Evolutionary conservation across 352 stramenopile genomes (phyloP), one percentile per base, ranked within the genome.

Genomic region (Elongisporangium anandrum): DNA sequence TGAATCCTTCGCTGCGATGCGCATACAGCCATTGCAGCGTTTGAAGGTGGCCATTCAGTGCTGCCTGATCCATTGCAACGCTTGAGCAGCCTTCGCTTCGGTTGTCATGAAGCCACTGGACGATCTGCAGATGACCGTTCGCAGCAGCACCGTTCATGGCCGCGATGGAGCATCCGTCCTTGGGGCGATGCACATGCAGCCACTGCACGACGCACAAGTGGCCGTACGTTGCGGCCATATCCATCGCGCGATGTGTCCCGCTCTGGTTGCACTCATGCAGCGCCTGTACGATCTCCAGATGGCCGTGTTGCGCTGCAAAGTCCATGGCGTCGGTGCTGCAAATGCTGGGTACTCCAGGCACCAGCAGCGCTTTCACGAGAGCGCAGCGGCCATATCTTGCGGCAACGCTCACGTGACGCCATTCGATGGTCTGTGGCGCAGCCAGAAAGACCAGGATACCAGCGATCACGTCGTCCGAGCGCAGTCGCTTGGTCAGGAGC

Each of bases 71-170:
- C 67, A 91, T 91, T 3, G 79, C 81, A 13, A 72, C 61, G 8
- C 70, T 87, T 1, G 79, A 77, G 51, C 79, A 91, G 17, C 79
- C 79, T 50, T 89, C 81, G 3, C 41, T 56, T 15, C 79, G 68
- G 52, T 88, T 69, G 13, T 64, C 54, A 47, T 91, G 81, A 12
- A 91, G 61, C 66, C 76, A 91, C 17, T 61, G 54, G 1, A 91
- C 75, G 39, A 87, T 73, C 4, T 77, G 48, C 47, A 91, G 60
- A 59, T 86, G 79, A 0, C 77, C 79, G 21, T 77, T 65, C 9
- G 72, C 70, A 16, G 81, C 81, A 0, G 81, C 81, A 52, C 75
- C 77, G 38, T 84, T 70, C 77, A 91, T 88, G 34, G 81, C 79
- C 45, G 77, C 65, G 4, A 70, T 60, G 4, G 75, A 79, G 65